Evolutionary conservation across 306 rosid species (phyloP).

Genomic region (Trichosanthes cucumerina): DNA sequence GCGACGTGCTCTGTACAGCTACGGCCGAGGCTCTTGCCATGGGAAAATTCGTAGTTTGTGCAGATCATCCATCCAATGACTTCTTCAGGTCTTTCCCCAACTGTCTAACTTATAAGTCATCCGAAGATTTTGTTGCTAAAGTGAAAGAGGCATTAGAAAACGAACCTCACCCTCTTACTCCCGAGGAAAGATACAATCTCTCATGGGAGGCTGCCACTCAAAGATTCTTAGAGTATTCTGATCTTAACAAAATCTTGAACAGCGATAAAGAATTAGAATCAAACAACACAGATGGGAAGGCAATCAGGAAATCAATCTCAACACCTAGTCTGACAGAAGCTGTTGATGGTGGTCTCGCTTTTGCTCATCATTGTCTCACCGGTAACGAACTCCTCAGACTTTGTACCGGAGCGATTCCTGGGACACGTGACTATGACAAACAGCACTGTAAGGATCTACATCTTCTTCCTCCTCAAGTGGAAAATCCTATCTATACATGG

Average conservation of each 20-base stretch:
- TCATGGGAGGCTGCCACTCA: slow-evolving; percentile 99
- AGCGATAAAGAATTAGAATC: slow-evolving; percentile 24
- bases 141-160: slow-evolving; percentile 80
- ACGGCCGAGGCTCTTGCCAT: slow-evolving; percentile 99
- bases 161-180: slow-evolving; percentile 81
- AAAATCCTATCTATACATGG: slow-evolving; percentile 91
- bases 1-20: slow-evolving; percentile 95
- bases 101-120: slow-evolving; percentile 73
- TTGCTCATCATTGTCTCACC: slow-evolving; percentile 82
- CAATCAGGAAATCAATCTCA: slow-evolving; percentile 35
- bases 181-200: slow-evolving; percentile 70
- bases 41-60: slow-evolving; percentile 97
- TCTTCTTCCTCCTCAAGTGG: slow-evolving; percentile 76
- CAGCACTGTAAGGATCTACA: slow-evolving; percentile 84
- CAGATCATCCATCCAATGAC: slow-evolving; percentile 89
- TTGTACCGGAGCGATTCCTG: slow-evolving; percentile 85
- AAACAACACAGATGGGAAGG: slow-evolving; percentile 19
- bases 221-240: slow-evolving; percentile 80
- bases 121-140: slow-evolving; percentile 79
- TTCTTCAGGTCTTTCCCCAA: slow-evolving; percentile 89
- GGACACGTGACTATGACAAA: slow-evolving; percentile 75
- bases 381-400: slow-evolving; percentile 80
- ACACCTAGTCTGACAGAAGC: slow-evolving; percentile 46
- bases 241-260: slow-evolving; percentile 52
- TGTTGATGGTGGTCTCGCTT: slow-evolving; percentile 89